phyloP scores from a whole-genome alignment of 768 basidiomycete species.

The Suillus sp. region DNA sequence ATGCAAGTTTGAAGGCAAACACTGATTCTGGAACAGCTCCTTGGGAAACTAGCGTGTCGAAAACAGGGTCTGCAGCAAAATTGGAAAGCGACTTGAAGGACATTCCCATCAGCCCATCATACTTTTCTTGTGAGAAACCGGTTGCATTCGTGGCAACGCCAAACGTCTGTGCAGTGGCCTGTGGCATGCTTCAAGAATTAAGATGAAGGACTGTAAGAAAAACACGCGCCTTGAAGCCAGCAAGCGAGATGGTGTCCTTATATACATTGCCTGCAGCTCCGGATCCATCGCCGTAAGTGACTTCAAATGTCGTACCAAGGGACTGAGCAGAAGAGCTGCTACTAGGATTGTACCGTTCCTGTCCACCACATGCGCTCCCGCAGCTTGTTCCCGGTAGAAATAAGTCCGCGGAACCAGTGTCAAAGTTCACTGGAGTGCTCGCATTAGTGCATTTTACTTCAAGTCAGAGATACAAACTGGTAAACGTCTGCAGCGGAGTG shows the following conservation, averaged over 20 bases:
- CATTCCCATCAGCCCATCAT: constrained; percentile 44
- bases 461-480: constrained; percentile 16
- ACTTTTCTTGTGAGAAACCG: constrained; percentile 14
- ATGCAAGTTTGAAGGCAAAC: constrained; percentile 44
- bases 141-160: constrained; percentile 25
- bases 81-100: constrained; percentile 40
- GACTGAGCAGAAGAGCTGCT: constrained; percentile 32
- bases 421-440: constrained; percentile 29
- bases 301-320: constrained; percentile 30
- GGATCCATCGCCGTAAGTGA: constrained; percentile 48
- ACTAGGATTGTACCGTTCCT: constrained; percentile 38
- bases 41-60: constrained; percentile 46
- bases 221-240: constrained; percentile 28
- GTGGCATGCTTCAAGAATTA: constrained; percentile 17
- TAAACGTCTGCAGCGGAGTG: constrained; percentile 22
- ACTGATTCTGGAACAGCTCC: constrained; percentile 32
- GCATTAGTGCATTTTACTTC: neutral
- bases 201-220: constrained; percentile 10
- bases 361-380: constrained; percentile 32
- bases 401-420: constrained; percentile 38
- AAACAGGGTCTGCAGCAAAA: constrained; percentile 37
- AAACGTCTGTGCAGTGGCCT: constrained; percentile 27
- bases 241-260: constrained; percentile 40
- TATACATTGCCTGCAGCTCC: constrained; percentile 41
- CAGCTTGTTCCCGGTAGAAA: constrained; percentile 34